Conservation (phyloP, 2,329 filamentous ascomycete genomes). For the Pseudovirgaria hyperparasitica region DNA sequence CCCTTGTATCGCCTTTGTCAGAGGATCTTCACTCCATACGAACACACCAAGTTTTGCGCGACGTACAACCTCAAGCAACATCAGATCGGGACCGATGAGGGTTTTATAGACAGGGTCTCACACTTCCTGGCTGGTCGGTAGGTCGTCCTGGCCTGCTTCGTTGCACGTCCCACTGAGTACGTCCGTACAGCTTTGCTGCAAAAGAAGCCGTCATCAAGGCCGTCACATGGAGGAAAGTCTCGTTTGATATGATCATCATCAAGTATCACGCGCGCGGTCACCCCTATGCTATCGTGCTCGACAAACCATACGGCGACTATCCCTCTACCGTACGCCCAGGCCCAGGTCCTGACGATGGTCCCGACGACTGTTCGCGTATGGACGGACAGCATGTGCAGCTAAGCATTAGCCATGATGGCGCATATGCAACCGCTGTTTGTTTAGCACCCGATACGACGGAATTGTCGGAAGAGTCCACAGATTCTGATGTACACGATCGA, state of each 20-base stretch:
- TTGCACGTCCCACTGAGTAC: slow-evolving; percentile 4
- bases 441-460: slow-evolving; percentile 31
- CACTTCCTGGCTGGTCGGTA: slow-evolving; percentile 24
- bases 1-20: too few species aligned
- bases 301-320: slow-evolving; percentile 6
- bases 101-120: slow-evolving; percentile 9
- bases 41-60: too few species aligned
- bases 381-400: slow-evolving; percentile 47
- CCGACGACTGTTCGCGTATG: slow-evolving; percentile 3
- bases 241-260: slow-evolving; percentile 28
- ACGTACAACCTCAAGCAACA: too few species aligned
- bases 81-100: background rate
- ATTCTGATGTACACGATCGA: too few species aligned
- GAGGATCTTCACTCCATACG: too few species aligned
- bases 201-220: slow-evolving; percentile 39
- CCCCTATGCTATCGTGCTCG: slow-evolving; percentile 7
- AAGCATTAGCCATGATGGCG: slow-evolving; percentile 78
- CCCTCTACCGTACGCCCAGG: slow-evolving; percentile 16
- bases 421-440: slow-evolving; percentile 64
- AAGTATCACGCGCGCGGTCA: slow-evolving; percentile 4
- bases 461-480: too few species aligned
- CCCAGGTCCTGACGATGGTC: slow-evolving; percentile 1
- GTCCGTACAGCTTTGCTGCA: slow-evolving; percentile 30
- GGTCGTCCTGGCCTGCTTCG: slow-evolving; percentile 2
- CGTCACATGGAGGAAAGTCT: slow-evolving; percentile 12